Base-by-base conservation (phyloP, 2,329 filamentous ascomycete genomes). In the Coniochaeta prunicola region DNA sequence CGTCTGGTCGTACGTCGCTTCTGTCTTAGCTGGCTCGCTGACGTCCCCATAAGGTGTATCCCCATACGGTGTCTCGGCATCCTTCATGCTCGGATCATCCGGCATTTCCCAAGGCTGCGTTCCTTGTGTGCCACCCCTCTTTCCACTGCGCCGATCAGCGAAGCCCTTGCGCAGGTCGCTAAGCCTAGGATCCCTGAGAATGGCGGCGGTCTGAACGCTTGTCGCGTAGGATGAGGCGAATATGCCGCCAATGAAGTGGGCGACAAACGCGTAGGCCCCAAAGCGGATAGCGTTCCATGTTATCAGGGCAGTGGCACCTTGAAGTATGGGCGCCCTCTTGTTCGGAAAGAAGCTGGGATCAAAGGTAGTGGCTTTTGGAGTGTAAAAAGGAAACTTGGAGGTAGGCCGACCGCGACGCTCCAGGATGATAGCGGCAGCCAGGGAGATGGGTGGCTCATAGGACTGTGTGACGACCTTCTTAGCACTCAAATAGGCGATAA, bases 341-440 rank as follows among this genome's bases (percentile, higher is more conserved):
- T n/a, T 53, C 30, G 65, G 65, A 57, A 66, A 67, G 30, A 10
- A n/a, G 15, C 31, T 10, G 12, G 64, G 63, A 26, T 60, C 59
- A 55, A 64, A 63, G 2, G 31, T 58, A 7, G 54, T 57, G 33
- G 62, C 54, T 15, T 59, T 58, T 2, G 64, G 65, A 9, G 60
- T 64, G 42, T 42, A 61, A 53, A 65, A 63, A 12, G 65, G 65
- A 31, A 67, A 67, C 19, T 61, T 62, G 50, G 60, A 63, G 10
- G 17, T 60, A 15, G 56, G 10, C 9, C 56, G 59, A 38, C 63
- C 61, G 26, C 59, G 59, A 34, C 53, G 26, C 56, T 53, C 54
- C 26, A 62, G 58, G 56, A 31, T 60, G 30, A 54, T 13, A n/a
- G 61, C 53, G 4, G 57, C 19, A 21, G 40, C 36, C 24, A 63